phyloP scores from a whole-genome alignment of 371 early-diverging fungal species.

The Mortierella sp. region DNA sequence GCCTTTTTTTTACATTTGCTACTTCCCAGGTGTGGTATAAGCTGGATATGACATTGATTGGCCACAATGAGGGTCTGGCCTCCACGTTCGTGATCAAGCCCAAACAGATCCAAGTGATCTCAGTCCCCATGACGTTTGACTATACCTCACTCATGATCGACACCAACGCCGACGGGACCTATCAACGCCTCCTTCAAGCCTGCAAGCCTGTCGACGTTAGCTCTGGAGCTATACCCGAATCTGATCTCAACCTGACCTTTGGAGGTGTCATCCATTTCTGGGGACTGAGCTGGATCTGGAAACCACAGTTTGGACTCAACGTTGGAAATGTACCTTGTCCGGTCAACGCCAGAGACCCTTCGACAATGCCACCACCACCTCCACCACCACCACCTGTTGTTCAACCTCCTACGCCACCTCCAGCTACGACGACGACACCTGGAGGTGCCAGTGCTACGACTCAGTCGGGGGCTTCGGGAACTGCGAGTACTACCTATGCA shows the following conservation, averaged over 20 bases:
- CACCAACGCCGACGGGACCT: slow-evolving; percentile 39
- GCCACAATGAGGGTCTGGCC: slow-evolving; percentile 28
- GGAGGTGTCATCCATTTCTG: slow-evolving; percentile 38
- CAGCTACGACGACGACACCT: background rate
- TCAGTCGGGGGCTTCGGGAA: no score
- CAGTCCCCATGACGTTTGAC: slow-evolving; percentile 39
- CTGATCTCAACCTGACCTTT: slow-evolving; percentile 28
- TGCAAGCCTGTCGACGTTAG: slow-evolving; percentile 18
- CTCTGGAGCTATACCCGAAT: background rate
- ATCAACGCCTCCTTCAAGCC: slow-evolving; percentile 27
- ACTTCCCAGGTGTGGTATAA: slow-evolving; percentile 38
- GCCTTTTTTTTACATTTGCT: background rate
- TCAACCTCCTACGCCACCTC: background rate
- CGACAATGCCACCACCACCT: background rate
- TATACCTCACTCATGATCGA: slow-evolving; percentile 38
- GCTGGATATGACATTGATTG: slow-evolving; percentile 34
- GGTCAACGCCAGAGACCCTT: slow-evolving; percentile 28
- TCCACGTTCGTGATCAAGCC: slow-evolving; percentile 29
- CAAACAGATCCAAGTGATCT: slow-evolving; percentile 19
- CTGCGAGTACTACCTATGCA: no score
- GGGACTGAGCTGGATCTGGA: slow-evolving; percentile 50
- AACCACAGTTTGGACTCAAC: slow-evolving; percentile 48
- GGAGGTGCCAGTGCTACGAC: no score
- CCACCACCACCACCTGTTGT: background rate
- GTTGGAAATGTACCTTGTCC: slow-evolving; percentile 39